Base-by-base conservation (phyloP, 257 asterid genomes). In the Penstemon newberryi region DNA sequence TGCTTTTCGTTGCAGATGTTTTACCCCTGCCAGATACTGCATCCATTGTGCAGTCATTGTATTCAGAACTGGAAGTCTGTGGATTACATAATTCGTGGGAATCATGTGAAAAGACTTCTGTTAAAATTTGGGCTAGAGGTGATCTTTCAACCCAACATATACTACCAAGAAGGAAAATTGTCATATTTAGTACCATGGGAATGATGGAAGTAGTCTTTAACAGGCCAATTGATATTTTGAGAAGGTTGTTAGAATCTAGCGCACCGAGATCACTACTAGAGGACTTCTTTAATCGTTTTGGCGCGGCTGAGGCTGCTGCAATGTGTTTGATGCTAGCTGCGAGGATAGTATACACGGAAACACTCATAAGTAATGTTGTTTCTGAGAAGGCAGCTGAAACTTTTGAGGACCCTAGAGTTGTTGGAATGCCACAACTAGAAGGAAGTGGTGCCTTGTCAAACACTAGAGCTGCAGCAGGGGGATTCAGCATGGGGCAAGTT, bases 401-500 rank as follows among this genome's bases (percentile, higher is more conserved):
- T 74, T 93, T 85, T 78, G 98, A 93, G 82, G 97, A 93, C 73
- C 97, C 98, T 60, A 87, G 96, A 81, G 66, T 93, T 62, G 98
- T 90, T 74, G 98, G 97, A 75, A 77, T 93, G 73, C 98, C 98
- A 71, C 98, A 93, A 73, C 77, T 93, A 66, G 97, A 85, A 84
- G 98, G 96, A 63, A 86, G 81, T 72, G 96, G 97, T 81, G 94
- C 94, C 62, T 81, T 90, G 62, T 82, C 96, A 64, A 93, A 84
- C 80, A 79, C 92, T 64, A 78, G 97, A 84, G 77, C 94, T 72
- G 87, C 94, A 56, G 84, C 95, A 69, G 94, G 94, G 60, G 98
- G 97, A 54, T 90, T 93, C 86, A 93, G 96, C 89, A 93, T 93
- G 98, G 98, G 98, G 12, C 98, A 90, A 84, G 98, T 93, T 66